Conservation (phyloP, 371 early-diverging fungal species). For the Mucor ambiguus region DNA sequence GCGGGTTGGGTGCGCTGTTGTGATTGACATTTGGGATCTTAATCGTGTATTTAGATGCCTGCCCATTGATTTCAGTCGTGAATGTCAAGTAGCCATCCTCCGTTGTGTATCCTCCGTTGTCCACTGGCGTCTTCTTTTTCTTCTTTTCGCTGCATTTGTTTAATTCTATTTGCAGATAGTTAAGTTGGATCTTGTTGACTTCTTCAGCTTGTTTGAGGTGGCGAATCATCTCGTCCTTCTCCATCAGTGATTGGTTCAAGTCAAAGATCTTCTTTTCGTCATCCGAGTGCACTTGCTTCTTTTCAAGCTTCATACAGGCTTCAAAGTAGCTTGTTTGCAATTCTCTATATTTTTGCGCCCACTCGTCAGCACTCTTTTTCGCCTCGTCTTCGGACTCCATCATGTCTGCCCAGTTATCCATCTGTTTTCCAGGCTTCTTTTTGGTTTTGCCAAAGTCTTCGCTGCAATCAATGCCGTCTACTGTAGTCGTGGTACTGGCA, state of each 20-base stretch:
- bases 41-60: constrained; percentile 36
- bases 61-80: constrained; percentile 46
- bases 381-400: constrained; percentile 31
- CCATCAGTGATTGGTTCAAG: constrained; percentile 5
- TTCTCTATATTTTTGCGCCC: constrained; percentile 23
- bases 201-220: constrained; percentile 33
- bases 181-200: constrained; percentile 32
- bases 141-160: constrained; percentile 19
- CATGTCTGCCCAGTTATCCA: constrained; percentile 26
- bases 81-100: constrained; percentile 43
- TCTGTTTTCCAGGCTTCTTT: background rate
- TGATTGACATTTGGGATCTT: constrained; percentile 27
- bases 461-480: constrained; percentile 20
- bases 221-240: constrained; percentile 28
- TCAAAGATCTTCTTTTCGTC: constrained; percentile 8
- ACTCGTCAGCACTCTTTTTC: constrained; percentile 24
- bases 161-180: constrained; percentile 29
- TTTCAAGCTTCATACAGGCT: constrained; percentile 9
- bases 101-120: constrained; percentile 21
- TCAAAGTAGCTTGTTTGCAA: constrained; percentile 13
- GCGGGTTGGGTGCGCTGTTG: background rate
- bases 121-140: background rate
- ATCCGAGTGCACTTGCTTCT: constrained; percentile 3
- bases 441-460: constrained; percentile 24
- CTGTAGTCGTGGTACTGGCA: constrained; percentile 5